These are phyloP conservation scores for Viola pubescens DNA, from an alignment of 441 rosid genomes.

Conservation along the genomic window DNA sequence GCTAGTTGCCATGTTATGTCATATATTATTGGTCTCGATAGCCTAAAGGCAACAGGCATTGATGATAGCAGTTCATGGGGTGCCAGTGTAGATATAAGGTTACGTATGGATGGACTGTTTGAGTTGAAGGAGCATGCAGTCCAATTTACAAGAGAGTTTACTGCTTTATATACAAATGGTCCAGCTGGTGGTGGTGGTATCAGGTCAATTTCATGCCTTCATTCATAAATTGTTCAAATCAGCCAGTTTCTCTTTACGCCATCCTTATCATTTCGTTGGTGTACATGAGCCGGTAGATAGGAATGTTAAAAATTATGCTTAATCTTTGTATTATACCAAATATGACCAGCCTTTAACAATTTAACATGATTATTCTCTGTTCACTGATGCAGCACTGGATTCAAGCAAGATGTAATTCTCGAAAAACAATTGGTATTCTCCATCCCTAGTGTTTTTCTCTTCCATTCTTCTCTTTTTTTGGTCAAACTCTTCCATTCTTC, in stretches of 20 bases:
- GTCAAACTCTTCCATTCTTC: not conserved
- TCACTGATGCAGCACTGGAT: conserved; percentile 62
- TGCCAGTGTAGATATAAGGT: conserved; percentile 46
- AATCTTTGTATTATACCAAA: not conserved
- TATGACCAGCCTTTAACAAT: not conserved
- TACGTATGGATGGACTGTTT: conserved; percentile 85
- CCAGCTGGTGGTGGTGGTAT: conserved; percentile 97
- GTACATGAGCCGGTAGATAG: too few relatives aligned
- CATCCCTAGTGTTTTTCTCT: not conserved
- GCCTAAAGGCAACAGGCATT: conserved; percentile 50
- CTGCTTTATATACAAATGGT: conserved; percentile 85
- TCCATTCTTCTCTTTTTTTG: not conserved
- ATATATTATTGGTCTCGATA: conserved; percentile 73
- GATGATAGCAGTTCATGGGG: conserved; percentile 22
- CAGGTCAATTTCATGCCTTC: conserved; percentile 38
- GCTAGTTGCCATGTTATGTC: conserved; percentile 39
- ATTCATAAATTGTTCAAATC: not conserved
- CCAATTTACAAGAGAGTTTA: conserved; percentile 55
- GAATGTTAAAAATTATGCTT: not conserved
- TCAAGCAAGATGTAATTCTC: conserved; percentile 65
- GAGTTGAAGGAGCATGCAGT: conserved; percentile 59
- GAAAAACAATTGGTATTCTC: conserved; percentile 53
- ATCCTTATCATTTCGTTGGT: too few relatives aligned
- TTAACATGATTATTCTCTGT: conserved; percentile 13
- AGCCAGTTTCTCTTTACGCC: too few relatives aligned